Base-by-base conservation (phyloP, 2,329 filamentous ascomycete species). In the Lasiodiplodia sp. region DNA sequence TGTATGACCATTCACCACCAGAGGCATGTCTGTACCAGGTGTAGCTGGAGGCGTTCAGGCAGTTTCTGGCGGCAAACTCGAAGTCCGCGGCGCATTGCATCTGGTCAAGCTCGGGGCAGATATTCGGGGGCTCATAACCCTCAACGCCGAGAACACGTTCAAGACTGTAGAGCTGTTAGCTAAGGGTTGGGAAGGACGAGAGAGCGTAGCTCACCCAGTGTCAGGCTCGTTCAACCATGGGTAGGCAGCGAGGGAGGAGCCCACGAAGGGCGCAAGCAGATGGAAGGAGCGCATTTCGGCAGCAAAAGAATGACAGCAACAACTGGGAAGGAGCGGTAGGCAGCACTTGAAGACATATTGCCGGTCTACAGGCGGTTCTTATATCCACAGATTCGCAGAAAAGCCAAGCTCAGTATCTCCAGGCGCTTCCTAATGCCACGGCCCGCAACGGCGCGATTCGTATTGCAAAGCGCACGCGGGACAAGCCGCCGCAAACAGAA, bases 1-100 rank as follows among this genome's bases (percentile, higher is more conserved):
- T 81, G 76, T 86, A 87, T 1, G 80, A 78, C 82, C 83, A 87
- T 77, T 87, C 86, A 68, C 85, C 86, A 2, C 80, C 85, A 4
- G 85, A 85, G 28, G 85, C 86, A 70, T 85, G 86, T 68, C 85
- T 83, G 77, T 87, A 87, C 76, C 86, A 87, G n/a, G 85, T 86
- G 76, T 85, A 87, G 73, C 84, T 82, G 25, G 76, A 73, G 18
- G 71, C 70, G 68, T 84, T 81, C 72, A 87, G 79, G 71, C 82
- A 82, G 62, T 82, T 80, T 66, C 84, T 78, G 23, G 85, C 86
- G 3, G 83, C 83, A 76, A 80, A 86, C 47, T 87, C 84, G 71
- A 87, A 88, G 77, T 87, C 86, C 1, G 82, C 84, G 8, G 87
- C 77, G 14, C 84, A 85, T 12, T 84, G 75, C 51, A 87, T 81